Percentiles rank a stretch among this genome's conserved stretches.
Evolutionary conservation across 345 rosid species (phyloP).

Genomic region (Eucalyptus caleyi): DNA sequence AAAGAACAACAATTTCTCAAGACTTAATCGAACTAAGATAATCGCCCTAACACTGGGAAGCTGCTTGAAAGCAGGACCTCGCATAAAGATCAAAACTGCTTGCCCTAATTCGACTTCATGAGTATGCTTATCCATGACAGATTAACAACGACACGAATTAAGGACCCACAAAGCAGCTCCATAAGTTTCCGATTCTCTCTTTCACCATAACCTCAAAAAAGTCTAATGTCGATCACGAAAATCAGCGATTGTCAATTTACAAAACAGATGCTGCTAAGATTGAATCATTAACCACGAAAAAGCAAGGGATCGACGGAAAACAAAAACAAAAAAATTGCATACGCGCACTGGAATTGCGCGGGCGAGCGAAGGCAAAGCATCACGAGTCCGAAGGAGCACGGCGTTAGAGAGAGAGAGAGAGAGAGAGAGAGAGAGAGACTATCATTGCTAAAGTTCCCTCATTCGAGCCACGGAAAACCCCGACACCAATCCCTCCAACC

Average conservation of each 20-base stretch:
- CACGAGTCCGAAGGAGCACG: not conserved
- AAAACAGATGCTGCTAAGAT: not conserved
- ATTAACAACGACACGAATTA: not conserved
- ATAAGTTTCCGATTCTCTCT: not conserved
- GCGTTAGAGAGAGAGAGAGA: not conserved
- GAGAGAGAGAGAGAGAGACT: not conserved
- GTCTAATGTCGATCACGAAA: not conserved
- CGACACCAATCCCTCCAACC: not conserved
- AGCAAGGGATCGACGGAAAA: not conserved
- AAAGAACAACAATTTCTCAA: not conserved
- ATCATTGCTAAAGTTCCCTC: not conserved
- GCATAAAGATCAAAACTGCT: not conserved
- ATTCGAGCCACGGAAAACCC: not conserved
- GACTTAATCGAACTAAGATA: not conserved
- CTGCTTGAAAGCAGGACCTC: not conserved
- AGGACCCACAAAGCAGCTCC: not conserved
- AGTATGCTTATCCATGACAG: not conserved
- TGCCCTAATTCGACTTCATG: not conserved
- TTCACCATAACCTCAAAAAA: not conserved
- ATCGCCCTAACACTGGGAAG: not conserved
- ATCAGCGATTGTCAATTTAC: not conserved
- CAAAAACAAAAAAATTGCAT: not conserved
- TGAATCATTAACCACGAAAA: not conserved
- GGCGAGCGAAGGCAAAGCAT: not conserved
- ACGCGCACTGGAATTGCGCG: not conserved